Evolutionary conservation across 768 basidiomycete genomes (phyloP), one percentile per base, ranked within the genome.

Genomic region (Boletellus sp.): DNA sequence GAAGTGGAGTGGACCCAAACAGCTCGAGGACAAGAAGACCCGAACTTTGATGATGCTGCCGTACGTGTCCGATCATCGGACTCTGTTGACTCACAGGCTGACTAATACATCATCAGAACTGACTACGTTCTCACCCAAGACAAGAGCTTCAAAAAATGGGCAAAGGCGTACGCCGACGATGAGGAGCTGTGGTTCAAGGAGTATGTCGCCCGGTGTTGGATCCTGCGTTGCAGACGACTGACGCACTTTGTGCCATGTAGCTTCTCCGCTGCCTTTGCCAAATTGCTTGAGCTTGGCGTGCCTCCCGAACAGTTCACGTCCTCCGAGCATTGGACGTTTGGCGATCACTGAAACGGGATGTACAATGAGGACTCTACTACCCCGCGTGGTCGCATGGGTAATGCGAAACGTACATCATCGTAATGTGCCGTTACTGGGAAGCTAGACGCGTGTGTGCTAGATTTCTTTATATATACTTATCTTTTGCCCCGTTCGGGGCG

Each of bases 1-100:
- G 72, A 95, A 94, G 71, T 97, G 95, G 93, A 72, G 74, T 53
- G 94, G 91, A 45, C 92, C 94, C 19, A 93, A 92, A 74, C 94
- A 96, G 73, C 84, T 87, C 50, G 84, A 89, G 70, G 95, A 97
- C 74, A 94, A 92, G 80, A 83, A 80, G 71, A 94, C 93, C 36
- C 79, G 79, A 60, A 70, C 82, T 22, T 75, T 97, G 45, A 97
- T 97, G 94, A 97, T 97, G 94, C 74, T 97, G 39, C 93, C 93
- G 85, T 91, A 67, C 48, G 87, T 80, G 37, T 31, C 16, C 42
- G 8, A 24, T 16, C n/a, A n/a, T n/a, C n/a, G n/a, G 6, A 3
- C 2, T 19, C 4, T 26, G 26, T 36, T 24, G 13, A 17, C 22
- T 13, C 7, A 5, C 11, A 17, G 17, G 17, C 22, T 37, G 20